These are phyloP conservation scores for Cladorrhinum sp. DNA, from an alignment of 2,329 filamentous ascomycete genomes.

Conservation along the genomic window DNA sequence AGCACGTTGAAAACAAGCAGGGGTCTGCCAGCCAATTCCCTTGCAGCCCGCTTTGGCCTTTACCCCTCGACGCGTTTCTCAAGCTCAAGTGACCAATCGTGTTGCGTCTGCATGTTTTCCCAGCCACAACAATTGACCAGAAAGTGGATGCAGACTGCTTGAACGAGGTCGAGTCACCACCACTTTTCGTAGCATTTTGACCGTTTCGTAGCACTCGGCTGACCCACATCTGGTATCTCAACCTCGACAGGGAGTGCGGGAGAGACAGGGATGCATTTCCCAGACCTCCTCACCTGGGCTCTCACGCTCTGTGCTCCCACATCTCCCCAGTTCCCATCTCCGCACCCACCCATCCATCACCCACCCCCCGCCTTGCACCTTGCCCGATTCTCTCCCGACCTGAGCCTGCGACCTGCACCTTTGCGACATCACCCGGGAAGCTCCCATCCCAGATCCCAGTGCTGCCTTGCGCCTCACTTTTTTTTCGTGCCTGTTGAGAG, in stretches of 20 bases:
- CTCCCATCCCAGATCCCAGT: slow-evolving; percentile 1
- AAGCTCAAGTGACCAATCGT: slow-evolving; percentile 19
- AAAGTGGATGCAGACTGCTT: slow-evolving; percentile 9
- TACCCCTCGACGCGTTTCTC: slow-evolving; percentile 21
- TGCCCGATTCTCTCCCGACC: slow-evolving; percentile 13
- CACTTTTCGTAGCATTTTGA: not conserved
- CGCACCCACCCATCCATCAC: slow-evolving; percentile 4
- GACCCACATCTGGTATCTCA: not conserved
- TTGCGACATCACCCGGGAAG: slow-evolving; percentile 3
- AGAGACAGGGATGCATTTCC: slow-evolving; percentile 13
- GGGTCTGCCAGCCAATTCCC: slow-evolving; percentile 18
- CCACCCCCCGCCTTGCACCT: slow-evolving; percentile 18
- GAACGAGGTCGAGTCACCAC: not conserved
- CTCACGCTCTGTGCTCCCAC: not conserved
- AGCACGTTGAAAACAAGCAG: slow-evolving; percentile 20
- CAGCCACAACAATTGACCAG: slow-evolving; percentile 20
- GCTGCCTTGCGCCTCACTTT: slow-evolving; percentile 29
- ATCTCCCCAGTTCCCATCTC: slow-evolving; percentile 13
- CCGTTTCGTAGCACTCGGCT: not conserved
- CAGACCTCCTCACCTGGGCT: not conserved
- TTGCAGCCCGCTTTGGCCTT: slow-evolving; percentile 16
- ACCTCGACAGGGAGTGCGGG: not conserved
- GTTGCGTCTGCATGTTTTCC: slow-evolving; percentile 1
- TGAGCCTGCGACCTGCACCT: slow-evolving; percentile 9
- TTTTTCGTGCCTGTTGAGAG: slow-evolving; percentile 8